phyloP scores from a whole-genome alignment of 2,329 filamentous ascomycete genomes.

The Tolypocladium tropicale region DNA sequence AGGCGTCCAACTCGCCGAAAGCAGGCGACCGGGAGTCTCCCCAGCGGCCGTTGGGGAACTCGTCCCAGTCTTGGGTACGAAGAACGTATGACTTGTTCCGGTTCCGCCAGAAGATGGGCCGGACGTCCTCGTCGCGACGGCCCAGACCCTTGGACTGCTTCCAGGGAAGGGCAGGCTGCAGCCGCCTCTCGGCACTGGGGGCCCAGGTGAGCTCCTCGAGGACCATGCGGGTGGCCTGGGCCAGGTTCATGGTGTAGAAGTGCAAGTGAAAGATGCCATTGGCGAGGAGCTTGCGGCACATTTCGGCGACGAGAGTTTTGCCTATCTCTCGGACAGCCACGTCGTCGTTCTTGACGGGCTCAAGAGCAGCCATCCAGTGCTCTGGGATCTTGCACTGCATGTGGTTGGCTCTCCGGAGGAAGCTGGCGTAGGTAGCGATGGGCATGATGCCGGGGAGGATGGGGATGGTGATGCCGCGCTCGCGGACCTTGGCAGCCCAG shows the following conservation, averaged over 20 bases:
- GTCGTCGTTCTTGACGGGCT: constrained; percentile 95
- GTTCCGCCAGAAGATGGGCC: constrained; percentile 98
- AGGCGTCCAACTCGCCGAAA: constrained; percentile 89
- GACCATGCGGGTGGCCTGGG: constrained; percentile 86
- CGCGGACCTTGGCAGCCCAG: constrained; percentile 82
- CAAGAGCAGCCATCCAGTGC: constrained; percentile 69
- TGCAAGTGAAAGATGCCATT: constrained; percentile 82
- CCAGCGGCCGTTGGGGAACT: constrained; percentile 98
- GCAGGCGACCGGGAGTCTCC: constrained; percentile 93
- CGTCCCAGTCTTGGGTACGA: constrained; percentile 96
- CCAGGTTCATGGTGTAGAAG: constrained; percentile 99
- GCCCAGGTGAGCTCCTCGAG: constrained; percentile 80
- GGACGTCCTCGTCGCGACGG: constrained; percentile 85
- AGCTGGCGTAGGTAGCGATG: constrained; percentile 90
- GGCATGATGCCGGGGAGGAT: constrained; percentile 81
- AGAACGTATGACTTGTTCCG: constrained; percentile 91
- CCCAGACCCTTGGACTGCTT: constrained; percentile 86
- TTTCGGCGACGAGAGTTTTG: constrained; percentile 73
- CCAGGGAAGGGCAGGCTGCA: constrained; percentile 91
- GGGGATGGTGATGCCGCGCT: constrained; percentile 70
- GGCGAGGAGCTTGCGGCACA: constrained; percentile 79
- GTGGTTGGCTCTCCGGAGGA: constrained; percentile 81
- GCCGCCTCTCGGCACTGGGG: constrained; percentile 65
- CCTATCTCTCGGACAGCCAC: constrained; percentile 83
- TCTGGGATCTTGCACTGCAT: constrained; percentile 78